Conservation (phyloP, 164 flowering plant species). For the Vitis amurensis region DNA sequence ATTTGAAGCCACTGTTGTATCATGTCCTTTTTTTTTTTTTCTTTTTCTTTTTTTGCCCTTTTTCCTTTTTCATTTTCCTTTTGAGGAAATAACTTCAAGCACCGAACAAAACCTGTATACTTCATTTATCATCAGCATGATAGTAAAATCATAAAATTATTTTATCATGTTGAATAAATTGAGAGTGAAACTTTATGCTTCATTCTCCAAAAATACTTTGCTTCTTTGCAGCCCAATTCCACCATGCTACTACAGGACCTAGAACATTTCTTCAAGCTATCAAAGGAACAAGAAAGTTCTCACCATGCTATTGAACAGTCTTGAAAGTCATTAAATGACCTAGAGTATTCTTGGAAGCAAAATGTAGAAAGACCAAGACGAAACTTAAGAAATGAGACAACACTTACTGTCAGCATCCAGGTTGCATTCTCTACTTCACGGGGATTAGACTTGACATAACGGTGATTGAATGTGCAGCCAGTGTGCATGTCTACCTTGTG, state of each 20-base stretch:
- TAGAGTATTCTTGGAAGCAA: neutral
- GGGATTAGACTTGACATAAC: conserved; percentile 34
- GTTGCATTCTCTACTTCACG: conserved; percentile 36
- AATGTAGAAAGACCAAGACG: neutral
- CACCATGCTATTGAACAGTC: neutral
- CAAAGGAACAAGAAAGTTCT: too few species aligned
- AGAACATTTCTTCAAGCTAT: neutral
- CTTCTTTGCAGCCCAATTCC: neutral
- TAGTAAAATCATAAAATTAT: too few species aligned
- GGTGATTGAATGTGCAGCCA: conserved; percentile 37
- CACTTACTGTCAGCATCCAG: conserved; percentile 38
- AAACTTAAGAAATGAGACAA: neutral
- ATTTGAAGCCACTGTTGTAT: too few species aligned
- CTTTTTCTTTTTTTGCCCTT: too few species aligned
- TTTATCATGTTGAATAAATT: neutral
- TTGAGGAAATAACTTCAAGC: too few species aligned
- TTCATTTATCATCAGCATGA: too few species aligned
- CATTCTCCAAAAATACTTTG: neutral
- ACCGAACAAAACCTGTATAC: too few species aligned
- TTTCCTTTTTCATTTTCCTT: too few species aligned
- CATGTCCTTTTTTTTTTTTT: too few species aligned
- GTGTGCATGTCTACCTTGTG: conserved; percentile 35
- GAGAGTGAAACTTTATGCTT: neutral
- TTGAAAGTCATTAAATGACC: neutral
- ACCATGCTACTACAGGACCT: too few species aligned